phyloP scores from a whole-genome alignment of 106 monocot genomes.

The Narthecium ossifragum region DNA sequence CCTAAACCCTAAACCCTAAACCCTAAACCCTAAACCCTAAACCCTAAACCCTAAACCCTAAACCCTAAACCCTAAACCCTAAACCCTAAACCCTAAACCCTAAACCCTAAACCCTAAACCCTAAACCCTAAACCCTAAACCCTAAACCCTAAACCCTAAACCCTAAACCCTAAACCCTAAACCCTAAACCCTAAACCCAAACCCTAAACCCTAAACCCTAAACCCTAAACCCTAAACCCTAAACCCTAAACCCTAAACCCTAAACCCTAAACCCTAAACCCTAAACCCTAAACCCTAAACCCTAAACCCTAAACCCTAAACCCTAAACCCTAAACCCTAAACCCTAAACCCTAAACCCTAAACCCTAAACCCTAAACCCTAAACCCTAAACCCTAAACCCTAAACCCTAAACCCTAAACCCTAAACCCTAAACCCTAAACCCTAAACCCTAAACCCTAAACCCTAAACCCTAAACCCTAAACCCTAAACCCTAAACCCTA shows the following conservation, averaged over 20 bases:
- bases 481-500: background rate
- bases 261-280: background rate
- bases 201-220: conserved; percentile 11
- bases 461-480: background rate
- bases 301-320: background rate
- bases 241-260: background rate
- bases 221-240: background rate
- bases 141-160: too few relatives aligned
- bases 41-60: too few relatives aligned
- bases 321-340: background rate
- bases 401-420: too few relatives aligned
- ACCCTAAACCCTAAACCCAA: background rate
- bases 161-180: background rate
- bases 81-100: too few relatives aligned
- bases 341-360: background rate
- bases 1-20: too few relatives aligned
- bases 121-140: too few relatives aligned
- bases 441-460: background rate
- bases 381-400: background rate
- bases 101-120: too few relatives aligned
- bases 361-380: background rate
- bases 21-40: too few relatives aligned
- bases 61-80: too few relatives aligned
- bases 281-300: background rate
- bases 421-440: background rate